phyloP scores from a whole-genome alignment of 139 green algal species.

The Coelastrella sp. region DNA sequence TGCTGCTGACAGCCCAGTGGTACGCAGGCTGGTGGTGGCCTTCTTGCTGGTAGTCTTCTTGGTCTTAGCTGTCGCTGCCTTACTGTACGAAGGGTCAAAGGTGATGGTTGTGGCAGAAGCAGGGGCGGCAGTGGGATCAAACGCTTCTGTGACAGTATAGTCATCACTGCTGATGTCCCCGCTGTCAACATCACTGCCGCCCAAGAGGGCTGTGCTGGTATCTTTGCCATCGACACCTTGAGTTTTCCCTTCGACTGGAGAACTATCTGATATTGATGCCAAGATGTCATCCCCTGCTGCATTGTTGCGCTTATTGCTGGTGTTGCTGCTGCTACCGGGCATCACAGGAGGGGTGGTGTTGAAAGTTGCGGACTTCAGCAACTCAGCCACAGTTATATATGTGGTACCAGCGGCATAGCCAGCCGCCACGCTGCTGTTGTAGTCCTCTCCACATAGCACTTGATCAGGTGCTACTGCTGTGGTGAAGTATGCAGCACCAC shows the following conservation, averaged over 20 bases:
- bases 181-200: background rate
- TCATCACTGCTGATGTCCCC: background rate
- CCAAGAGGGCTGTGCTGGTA: background rate
- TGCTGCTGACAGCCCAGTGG: background rate
- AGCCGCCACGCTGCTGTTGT: background rate
- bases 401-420: background rate
- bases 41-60: background rate
- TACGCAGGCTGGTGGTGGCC: background rate
- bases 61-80: background rate
- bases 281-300: conserved; percentile 22
- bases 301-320: background rate
- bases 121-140: background rate
- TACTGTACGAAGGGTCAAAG: too few species aligned
- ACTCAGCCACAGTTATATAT: background rate
- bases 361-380: background rate
- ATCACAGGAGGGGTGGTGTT: background rate
- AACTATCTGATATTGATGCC: background rate
- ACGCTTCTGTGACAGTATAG: background rate
- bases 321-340: conserved; percentile 18
- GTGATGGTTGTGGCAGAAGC: background rate
- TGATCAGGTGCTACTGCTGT: conserved; percentile 10
- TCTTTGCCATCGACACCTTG: background rate
- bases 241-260: background rate
- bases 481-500: conserved; percentile 43
- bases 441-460: conserved; percentile 40